phyloP scores from a whole-genome alignment of 345 rosid genomes.

The Pelargonium nanum region DNA sequence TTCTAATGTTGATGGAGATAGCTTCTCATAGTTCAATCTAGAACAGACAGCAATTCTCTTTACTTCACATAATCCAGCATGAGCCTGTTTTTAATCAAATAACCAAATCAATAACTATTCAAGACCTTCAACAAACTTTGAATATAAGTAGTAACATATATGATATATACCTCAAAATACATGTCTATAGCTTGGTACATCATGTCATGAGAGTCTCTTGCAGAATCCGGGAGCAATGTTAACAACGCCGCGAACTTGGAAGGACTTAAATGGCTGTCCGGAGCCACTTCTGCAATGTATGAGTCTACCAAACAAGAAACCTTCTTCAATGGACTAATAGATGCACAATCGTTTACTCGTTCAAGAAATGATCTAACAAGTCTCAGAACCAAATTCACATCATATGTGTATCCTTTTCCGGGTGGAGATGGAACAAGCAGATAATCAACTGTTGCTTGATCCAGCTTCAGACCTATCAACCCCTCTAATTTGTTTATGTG shows the following conservation, averaged over 20 bases:
- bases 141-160: no score
- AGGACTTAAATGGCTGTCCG: conserved; percentile 29
- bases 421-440: conserved; percentile 27
- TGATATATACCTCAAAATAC: conserved; percentile 41
- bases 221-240: conserved; percentile 29
- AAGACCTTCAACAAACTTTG: no score
- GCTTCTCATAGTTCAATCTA: conserved; percentile 33
- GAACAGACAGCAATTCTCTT: conserved; percentile 27
- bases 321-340: conserved; percentile 16
- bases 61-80: conserved; percentile 20
- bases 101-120: no score
- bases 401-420: conserved; percentile 20
- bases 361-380: conserved; percentile 23
- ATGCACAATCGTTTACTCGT: conserved; percentile 6
- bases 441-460: conserved; percentile 37
- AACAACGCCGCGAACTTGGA: conserved; percentile 27
- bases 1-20: conserved; percentile 23
- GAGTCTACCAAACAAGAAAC: conserved; percentile 36
- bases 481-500: conserved; percentile 24
- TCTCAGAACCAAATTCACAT: conserved; percentile 41
- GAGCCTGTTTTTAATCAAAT: conserved; percentile 25
- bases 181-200: conserved; percentile 41
- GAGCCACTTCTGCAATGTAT: conserved; percentile 40
- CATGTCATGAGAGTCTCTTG: conserved; percentile 29
- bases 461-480: conserved; percentile 36